These are phyloP conservation scores for Thalassiosira ordinaria DNA, from an alignment of 352 stramenopile genomes.

Conservation along the genomic window DNA sequence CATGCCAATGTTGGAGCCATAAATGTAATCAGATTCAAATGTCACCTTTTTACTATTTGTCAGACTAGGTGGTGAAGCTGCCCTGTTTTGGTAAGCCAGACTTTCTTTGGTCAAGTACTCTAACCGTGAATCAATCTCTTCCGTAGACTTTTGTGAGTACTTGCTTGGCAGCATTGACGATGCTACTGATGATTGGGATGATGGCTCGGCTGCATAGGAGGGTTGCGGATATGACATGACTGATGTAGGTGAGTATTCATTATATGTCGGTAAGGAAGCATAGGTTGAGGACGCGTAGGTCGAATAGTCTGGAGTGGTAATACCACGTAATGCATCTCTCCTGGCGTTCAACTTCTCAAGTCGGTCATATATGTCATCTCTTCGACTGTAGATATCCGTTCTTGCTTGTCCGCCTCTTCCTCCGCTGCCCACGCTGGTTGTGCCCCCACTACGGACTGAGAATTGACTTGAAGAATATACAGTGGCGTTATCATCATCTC, in stretches of 20 bases:
- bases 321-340: slow-evolving; percentile 14
- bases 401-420: background rate
- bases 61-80: background rate
- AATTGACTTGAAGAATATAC: background rate
- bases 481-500: background rate
- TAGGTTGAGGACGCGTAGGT: background rate
- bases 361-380: slow-evolving; percentile 9
- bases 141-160: background rate
- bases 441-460: background rate
- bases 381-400: background rate
- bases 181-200: background rate
- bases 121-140: slow-evolving; percentile 6
- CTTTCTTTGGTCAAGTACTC: slow-evolving; percentile 19
- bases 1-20: background rate
- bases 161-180: background rate
- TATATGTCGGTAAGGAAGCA: background rate
- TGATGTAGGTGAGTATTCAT: background rate
- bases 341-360: slow-evolving; percentile 35
- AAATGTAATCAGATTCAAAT: slow-evolving; percentile 20
- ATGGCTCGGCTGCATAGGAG: background rate
- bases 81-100: background rate
- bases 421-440: background rate
- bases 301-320: background rate
- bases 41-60: slow-evolving; percentile 20
- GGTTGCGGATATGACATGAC: background rate